Percentiles rank a stretch among this genome's conserved stretches.
Evolutionary conservation across 768 basidiomycete species (phyloP).

Genomic region (Suillus clintonianus): DNA sequence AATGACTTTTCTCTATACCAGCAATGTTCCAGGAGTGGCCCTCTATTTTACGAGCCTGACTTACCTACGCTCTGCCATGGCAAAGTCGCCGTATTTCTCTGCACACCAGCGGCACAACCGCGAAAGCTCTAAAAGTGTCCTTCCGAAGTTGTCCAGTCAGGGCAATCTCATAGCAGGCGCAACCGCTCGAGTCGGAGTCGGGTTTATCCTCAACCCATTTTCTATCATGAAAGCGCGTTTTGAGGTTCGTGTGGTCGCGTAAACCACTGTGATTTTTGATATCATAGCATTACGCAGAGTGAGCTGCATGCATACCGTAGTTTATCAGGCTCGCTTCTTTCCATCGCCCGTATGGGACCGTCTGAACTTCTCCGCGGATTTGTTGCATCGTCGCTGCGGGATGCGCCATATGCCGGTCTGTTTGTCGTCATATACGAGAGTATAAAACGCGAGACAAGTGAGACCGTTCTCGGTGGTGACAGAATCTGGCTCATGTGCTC

Average conservation of each 20-base stretch:
- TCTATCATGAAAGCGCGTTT: constrained; percentile 91
- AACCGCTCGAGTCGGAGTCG: constrained; percentile 75
- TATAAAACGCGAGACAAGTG: constrained; percentile 75
- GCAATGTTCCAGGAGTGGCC: constrained; percentile 92
- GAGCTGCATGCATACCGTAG: constrained; percentile 73
- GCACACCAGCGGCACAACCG: constrained; percentile 17
- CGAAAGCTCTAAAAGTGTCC: constrained; percentile 46
- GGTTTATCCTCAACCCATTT: constrained; percentile 86
- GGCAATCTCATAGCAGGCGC: constrained; percentile 91
- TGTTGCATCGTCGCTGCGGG: constrained; percentile 84
- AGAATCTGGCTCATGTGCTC: constrained; percentile 8
- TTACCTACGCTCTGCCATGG: constrained; percentile 76
- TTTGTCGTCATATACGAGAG: constrained; percentile 89
- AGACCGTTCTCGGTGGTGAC: constrained; percentile 20
- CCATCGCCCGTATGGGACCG: constrained; percentile 70
- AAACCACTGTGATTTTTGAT: constrained; percentile 2
- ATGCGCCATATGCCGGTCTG: constrained; percentile 92
- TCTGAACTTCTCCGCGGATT: constrained; percentile 85
- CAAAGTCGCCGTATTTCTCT: constrained; percentile 71
- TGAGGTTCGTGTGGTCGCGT: constrained; percentile 55
- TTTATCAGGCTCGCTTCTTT: constrained; percentile 56
- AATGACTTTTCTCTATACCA: constrained; percentile 28
- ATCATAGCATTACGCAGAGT: constrained; percentile 50
- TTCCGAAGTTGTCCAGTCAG: constrained; percentile 69
- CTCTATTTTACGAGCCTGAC: constrained; percentile 88